Base-by-base conservation (phyloP, 768 basidiomycete species). In the Cantharellus anzutake region DNA sequence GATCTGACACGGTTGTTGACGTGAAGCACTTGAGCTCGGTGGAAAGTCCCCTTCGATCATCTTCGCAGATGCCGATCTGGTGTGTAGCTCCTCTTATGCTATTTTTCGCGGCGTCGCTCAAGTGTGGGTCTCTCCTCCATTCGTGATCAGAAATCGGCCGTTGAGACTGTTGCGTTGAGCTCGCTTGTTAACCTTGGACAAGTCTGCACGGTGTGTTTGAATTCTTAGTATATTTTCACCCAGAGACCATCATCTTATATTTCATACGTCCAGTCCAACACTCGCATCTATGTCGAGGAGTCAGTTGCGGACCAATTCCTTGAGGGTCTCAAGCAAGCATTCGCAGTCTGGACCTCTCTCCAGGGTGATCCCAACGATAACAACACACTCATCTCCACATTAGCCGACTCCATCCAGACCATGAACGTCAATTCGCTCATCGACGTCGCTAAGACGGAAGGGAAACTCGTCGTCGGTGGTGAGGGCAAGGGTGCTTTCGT, bases 31-130 rank as follows among this genome's bases (percentile, higher is more conserved):
- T 44, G 58, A 14, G 58, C 42, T 59, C 20, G 39, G 42, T 11
- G 84, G 84, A 42, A 86, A 86, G 74, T 80, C 75, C 61, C 81
- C 81, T 0, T 77, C 71, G 42, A 75, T 89, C 65, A 74, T 89
- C 62, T 86, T 84, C 66, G 77, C 85, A 63, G 80, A 83, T 61
- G 83, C 82, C 3, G 76, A 86, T 68, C 63, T 85, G 3, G 80
- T 85, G 1, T 5, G 20, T 57, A 16, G 16, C 40, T 7, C 56
- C 20, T 14, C 5, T 5, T 11, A 5, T 57, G 56, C 56, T 14
- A 14, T 41, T 7, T 57, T 5, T 41, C 16, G 56, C 34, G 34
- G 34, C 14, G 7, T 57, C 56, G 5, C 37, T 40, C 5, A 41
- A 48, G 44, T 11, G 44, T 11, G 44, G 29, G 11, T 48, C 29